Percentiles rank a stretch among this genome's conserved stretches.
Evolutionary conservation across 345 rosid genomes (phyloP).

Genomic region (Geranium brycei): DNA sequence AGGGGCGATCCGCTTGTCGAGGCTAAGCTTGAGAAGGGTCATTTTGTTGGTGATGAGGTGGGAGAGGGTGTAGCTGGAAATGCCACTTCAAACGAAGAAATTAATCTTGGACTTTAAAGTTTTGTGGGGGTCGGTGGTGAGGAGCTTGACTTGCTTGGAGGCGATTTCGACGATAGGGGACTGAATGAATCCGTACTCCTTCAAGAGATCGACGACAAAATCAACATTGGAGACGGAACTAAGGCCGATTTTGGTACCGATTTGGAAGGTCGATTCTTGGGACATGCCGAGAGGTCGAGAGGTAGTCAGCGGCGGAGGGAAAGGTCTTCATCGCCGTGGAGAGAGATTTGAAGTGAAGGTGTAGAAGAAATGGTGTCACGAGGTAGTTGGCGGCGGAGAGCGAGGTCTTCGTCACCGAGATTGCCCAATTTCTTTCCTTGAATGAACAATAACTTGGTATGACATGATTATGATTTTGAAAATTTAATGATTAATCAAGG

Average conservation of each 20-base stretch:
- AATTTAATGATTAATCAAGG: too few species aligned
- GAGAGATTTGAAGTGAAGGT: too few species aligned
- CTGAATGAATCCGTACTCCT: slow-evolving; percentile 6
- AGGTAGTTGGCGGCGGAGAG: too few species aligned
- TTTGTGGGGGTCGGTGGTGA: background rate
- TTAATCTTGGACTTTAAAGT: slow-evolving; percentile 15
- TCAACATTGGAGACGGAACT: background rate
- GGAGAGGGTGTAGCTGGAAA: slow-evolving; percentile 1
- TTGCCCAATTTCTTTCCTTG: too few species aligned
- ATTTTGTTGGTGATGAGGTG: slow-evolving; percentile 12
- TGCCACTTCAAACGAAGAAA: slow-evolving; percentile 7
- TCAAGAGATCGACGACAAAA: slow-evolving; percentile 6
- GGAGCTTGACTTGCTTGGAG: background rate
- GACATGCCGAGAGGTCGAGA: too few species aligned
- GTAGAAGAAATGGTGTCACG: too few species aligned
- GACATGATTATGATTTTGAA: too few species aligned
- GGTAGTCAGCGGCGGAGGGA: too few species aligned
- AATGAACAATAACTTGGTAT: too few species aligned
- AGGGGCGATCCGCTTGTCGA: slow-evolving; percentile 5
- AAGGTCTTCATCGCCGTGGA: too few species aligned
- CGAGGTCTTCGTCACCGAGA: too few species aligned
- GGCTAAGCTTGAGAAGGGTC: slow-evolving; percentile 4
- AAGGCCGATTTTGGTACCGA: background rate
- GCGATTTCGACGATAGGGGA: slow-evolving; percentile 1
- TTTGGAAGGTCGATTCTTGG: too few species aligned